Percentiles rank a stretch among this genome's conserved stretches.
Evolutionary conservation across 805 yeast genomes (phyloP).

Genomic region (Metschnikowia picachoensis): DNA sequence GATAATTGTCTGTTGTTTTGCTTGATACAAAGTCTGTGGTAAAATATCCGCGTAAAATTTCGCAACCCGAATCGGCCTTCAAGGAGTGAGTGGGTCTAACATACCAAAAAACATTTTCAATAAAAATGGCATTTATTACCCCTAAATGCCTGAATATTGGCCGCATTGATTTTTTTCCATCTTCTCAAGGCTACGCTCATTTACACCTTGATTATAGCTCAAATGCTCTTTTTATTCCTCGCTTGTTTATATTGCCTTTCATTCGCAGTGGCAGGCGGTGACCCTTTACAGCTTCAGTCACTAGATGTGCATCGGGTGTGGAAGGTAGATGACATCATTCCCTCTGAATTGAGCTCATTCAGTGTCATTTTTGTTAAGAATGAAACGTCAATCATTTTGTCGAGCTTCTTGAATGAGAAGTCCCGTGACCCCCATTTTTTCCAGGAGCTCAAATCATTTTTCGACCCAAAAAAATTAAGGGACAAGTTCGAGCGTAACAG

Average conservation of each 20-base stretch:
- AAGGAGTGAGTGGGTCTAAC: too few species aligned
- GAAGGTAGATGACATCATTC: slow-evolving; percentile 2
- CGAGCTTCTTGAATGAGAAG: background rate
- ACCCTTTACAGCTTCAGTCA: slow-evolving; percentile 5
- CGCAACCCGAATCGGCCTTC: too few species aligned
- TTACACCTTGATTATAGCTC: background rate
- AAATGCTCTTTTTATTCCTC: background rate
- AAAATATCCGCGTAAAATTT: too few species aligned
- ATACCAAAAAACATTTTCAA: too few species aligned
- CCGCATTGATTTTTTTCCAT: too few species aligned
- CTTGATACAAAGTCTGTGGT: too few species aligned
- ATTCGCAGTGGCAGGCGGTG: background rate
- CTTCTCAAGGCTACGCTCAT: background rate
- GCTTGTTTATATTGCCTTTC: background rate
- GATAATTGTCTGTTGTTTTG: too few species aligned
- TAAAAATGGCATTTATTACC: too few species aligned
- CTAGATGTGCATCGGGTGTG: slow-evolving; percentile 3
- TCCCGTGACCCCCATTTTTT: background rate
- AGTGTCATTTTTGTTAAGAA: slow-evolving; percentile 8
- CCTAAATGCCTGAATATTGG: too few species aligned
- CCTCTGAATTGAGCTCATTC: slow-evolving; percentile 2
- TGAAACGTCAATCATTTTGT: slow-evolving; percentile 7
- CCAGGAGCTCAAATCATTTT: background rate
- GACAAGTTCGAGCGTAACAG: background rate
- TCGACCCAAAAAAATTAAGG: slow-evolving; percentile 1